Conservation (phyloP, 345 rosid genomes). For the Barbarea vulgaris region DNA sequence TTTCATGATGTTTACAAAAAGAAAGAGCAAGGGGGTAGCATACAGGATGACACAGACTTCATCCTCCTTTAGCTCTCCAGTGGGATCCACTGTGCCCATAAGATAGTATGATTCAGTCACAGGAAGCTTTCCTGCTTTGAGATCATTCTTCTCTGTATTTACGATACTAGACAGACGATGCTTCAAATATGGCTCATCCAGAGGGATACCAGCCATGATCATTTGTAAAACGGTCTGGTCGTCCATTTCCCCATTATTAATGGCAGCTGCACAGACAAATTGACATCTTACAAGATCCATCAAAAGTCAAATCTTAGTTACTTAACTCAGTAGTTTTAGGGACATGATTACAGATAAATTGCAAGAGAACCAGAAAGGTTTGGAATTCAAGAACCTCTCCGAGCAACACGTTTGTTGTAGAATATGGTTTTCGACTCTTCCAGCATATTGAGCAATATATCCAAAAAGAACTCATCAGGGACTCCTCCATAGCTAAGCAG, state of each 20-base stretch:
- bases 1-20: constrained; percentile 9
- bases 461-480: constrained; percentile 60
- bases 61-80: constrained; percentile 55
- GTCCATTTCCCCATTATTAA: constrained; percentile 57
- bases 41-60: constrained; percentile 89
- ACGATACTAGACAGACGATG: constrained; percentile 42
- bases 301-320: background rate
- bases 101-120: constrained; percentile 69
- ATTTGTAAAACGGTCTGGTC: constrained; percentile 47
- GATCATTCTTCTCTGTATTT: constrained; percentile 53
- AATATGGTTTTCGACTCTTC: constrained; percentile 52
- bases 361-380: constrained; percentile 2
- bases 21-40: constrained; percentile 32
- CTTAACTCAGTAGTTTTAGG: background rate
- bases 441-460: constrained; percentile 49
- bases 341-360: background rate
- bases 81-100: constrained; percentile 90
- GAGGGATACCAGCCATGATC: constrained; percentile 71
- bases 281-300: constrained; percentile 1
- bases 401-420: constrained; percentile 51
- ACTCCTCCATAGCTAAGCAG: constrained; percentile 81
- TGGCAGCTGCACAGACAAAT: constrained; percentile 48
- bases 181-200: constrained; percentile 68
- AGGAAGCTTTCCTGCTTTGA: constrained; percentile 63
- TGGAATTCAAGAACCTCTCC: constrained; percentile 49